Evolutionary conservation across 106 monocot genomes (phyloP).

Genomic region (Apostasia ramifera): DNA sequence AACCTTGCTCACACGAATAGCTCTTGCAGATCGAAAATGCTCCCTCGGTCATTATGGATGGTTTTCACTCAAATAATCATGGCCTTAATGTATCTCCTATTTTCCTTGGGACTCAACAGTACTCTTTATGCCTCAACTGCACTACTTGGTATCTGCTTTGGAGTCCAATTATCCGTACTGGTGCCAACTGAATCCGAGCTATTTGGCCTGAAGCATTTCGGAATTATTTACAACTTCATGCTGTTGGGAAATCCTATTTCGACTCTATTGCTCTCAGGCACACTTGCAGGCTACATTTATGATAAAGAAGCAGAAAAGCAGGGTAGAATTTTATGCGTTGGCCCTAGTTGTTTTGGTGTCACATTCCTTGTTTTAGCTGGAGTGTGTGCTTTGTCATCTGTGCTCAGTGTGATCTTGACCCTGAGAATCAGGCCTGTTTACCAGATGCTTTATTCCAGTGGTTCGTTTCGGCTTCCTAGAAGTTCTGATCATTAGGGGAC

Average conservation of each 20-base stretch:
- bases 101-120: constrained; percentile 32
- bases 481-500: constrained; percentile 26
- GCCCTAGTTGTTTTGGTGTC: constrained; percentile 73
- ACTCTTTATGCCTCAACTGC: constrained; percentile 51
- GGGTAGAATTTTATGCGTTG: constrained; percentile 33
- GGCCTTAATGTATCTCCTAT: constrained; percentile 56
- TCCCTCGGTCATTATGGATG: constrained; percentile 85
- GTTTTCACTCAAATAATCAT: constrained; percentile 62
- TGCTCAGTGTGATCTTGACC: constrained; percentile 48
- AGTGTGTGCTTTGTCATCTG: constrained; percentile 45
- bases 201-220: constrained; percentile 84
- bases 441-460: constrained; percentile 77
- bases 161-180: constrained; percentile 70
- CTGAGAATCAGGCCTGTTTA: constrained; percentile 73
- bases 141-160: constrained; percentile 74
- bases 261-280: constrained; percentile 63
- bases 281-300: constrained; percentile 70
- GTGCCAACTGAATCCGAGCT: constrained; percentile 78
- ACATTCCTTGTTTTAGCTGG: constrained; percentile 74
- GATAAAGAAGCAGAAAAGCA: constrained; percentile 61
- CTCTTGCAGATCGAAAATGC: constrained; percentile 57
- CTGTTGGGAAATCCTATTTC: constrained; percentile 72
- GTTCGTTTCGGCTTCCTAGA: constrained; percentile 64
- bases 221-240: constrained; percentile 86
- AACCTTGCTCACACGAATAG: background rate